These are phyloP conservation scores for Alternaria angustiovoidea DNA, from an alignment of 2,329 filamentous ascomycete species.

Conservation along the genomic window DNA sequence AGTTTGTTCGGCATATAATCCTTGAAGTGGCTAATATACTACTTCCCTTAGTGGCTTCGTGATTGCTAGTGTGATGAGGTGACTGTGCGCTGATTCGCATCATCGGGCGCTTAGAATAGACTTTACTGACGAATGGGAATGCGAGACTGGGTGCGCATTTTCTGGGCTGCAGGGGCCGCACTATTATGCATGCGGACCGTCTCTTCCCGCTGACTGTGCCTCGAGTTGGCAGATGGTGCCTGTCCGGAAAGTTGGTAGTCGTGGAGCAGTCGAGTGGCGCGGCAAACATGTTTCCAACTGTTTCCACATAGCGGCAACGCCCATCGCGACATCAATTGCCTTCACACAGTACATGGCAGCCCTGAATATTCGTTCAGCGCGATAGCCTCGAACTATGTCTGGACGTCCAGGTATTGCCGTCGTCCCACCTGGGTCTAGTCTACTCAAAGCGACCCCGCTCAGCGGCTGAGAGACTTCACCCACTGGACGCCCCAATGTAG, in stretches of 20 bases:
- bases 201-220: constrained; percentile 36
- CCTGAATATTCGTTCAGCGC: not conserved
- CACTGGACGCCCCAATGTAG: constrained; percentile 41
- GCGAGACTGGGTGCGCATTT: constrained; percentile 10
- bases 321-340: not conserved
- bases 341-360: not conserved
- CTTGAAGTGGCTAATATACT: not conserved
- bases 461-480: constrained; percentile 42
- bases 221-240: constrained; percentile 19
- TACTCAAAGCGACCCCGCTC: constrained; percentile 36
- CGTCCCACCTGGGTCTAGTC: constrained; percentile 17
- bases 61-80: constrained; percentile 20
- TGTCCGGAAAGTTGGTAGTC: constrained; percentile 11
- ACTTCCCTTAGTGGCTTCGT: constrained; percentile 3
- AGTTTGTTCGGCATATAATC: not conserved
- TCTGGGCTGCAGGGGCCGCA: constrained; percentile 17
- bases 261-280: constrained; percentile 13
- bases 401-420: constrained; percentile 13
- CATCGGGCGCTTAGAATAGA: constrained; percentile 25
- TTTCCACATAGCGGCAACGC: not conserved
- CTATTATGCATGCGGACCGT: constrained; percentile 35
- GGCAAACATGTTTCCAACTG: constrained; percentile 25
- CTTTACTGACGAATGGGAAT: constrained; percentile 17
- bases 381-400: constrained; percentile 6
- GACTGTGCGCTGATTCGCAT: constrained; percentile 18